phyloP scores from a whole-genome alignment of 805 yeast species.

The Lipomyces starkeyi region DNA sequence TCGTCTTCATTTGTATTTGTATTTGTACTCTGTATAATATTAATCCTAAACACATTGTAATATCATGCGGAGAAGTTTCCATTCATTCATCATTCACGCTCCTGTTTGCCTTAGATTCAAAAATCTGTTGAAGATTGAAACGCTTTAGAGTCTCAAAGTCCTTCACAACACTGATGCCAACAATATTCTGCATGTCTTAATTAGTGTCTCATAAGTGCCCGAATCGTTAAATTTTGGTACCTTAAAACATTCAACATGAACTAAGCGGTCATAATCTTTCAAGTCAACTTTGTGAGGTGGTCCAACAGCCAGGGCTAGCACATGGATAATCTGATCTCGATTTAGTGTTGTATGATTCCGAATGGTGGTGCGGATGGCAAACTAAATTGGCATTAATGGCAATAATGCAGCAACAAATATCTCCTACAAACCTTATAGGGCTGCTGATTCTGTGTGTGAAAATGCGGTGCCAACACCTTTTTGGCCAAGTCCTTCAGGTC shows the following conservation, averaged over 20 bases:
- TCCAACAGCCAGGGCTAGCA: slow-evolving; percentile 75
- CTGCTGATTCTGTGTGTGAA: slow-evolving; percentile 55
- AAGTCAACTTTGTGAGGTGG: slow-evolving; percentile 80
- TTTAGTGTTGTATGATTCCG: slow-evolving; percentile 78
- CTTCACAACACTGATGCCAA: slow-evolving; percentile 82
- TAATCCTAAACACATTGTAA: background rate
- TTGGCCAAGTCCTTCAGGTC: slow-evolving; percentile 67
- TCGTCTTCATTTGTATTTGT: background rate
- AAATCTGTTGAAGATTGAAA: slow-evolving; percentile 81
- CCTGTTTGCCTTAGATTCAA: slow-evolving; percentile 43
- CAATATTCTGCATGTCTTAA: slow-evolving; percentile 56
- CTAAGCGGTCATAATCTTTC: slow-evolving; percentile 75
- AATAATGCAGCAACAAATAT: background rate
- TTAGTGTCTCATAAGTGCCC: background rate
- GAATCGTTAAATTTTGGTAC: slow-evolving; percentile 13
- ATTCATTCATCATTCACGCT: background rate
- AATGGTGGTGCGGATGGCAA: slow-evolving; percentile 80
- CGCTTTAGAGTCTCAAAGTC: slow-evolving; percentile 66
- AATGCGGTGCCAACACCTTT: slow-evolving; percentile 68
- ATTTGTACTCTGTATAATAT: background rate
- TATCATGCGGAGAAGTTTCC: background rate
- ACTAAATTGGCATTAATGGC: slow-evolving; percentile 44
- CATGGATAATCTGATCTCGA: slow-evolving; percentile 72
- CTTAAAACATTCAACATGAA: slow-evolving; percentile 87
- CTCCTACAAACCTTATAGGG: slow-evolving; percentile 24